phyloP scores from a whole-genome alignment of 768 basidiomycete genomes.

The Tylopilus intermedius region DNA sequence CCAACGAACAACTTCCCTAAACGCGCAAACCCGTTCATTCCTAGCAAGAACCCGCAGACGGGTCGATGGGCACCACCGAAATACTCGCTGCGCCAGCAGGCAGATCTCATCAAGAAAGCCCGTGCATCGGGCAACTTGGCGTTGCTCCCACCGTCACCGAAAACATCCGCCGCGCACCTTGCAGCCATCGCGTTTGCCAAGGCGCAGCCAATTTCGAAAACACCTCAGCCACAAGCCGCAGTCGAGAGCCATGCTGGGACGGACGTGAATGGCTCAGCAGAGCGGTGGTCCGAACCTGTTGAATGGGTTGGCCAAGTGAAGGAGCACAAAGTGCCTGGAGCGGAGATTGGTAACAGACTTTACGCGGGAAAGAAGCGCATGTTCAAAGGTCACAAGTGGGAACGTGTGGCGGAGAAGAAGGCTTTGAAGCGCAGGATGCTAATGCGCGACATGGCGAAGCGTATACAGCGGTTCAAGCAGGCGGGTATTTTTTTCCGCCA shows the following conservation, averaged over 20 bases:
- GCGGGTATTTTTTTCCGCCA: slow-evolving; percentile 35
- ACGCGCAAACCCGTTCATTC: slow-evolving; percentile 63
- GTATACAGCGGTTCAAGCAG: slow-evolving; percentile 61
- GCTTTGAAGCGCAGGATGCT: slow-evolving; percentile 48
- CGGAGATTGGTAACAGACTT: slow-evolving; percentile 55
- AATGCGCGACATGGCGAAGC: slow-evolving; percentile 65
- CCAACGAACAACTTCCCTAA: slow-evolving; percentile 15
- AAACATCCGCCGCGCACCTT: slow-evolving; percentile 35
- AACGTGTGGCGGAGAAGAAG: slow-evolving; percentile 50
- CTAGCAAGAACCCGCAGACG: slow-evolving; percentile 52
- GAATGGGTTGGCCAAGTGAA: slow-evolving; percentile 40
- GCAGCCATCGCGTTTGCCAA: slow-evolving; percentile 19
- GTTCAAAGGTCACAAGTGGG: slow-evolving; percentile 94
- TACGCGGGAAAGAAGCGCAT: slow-evolving; percentile 76
- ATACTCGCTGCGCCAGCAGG: slow-evolving; percentile 73
- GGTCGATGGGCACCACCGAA: slow-evolving; percentile 65
- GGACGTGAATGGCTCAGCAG: background rate
- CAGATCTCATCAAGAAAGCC: slow-evolving; percentile 72
- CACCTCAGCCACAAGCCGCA: background rate
- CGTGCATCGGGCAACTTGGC: slow-evolving; percentile 47
- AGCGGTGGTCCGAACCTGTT: slow-evolving; percentile 25
- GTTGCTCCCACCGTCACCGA: slow-evolving; percentile 66
- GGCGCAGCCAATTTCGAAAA: slow-evolving; percentile 9
- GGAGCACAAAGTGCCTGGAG: slow-evolving; percentile 41
- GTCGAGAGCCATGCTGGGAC: background rate